These are phyloP conservation scores for Urtica urens DNA, from an alignment of 306 rosid species.

Conservation along the genomic window DNA sequence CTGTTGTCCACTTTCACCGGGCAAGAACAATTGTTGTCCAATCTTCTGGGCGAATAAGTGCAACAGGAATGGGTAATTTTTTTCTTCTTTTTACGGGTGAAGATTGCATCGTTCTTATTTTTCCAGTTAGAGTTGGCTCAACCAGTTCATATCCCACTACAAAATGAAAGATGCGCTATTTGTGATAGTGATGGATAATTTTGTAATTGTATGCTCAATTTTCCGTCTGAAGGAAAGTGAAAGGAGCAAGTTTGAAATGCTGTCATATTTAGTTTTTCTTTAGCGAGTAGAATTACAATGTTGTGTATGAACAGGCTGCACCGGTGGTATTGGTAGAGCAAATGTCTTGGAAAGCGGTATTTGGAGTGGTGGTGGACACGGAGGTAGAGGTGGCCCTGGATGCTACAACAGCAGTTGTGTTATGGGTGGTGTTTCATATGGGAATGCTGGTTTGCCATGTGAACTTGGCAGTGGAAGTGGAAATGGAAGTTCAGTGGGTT, in stretches of 20 bases:
- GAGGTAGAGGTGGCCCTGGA: slow-evolving; percentile 85
- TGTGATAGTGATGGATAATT: background rate
- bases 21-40: slow-evolving; percentile 75
- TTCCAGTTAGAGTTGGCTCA: background rate
- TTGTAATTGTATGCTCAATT: background rate
- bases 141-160: background rate
- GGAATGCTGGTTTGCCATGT: slow-evolving; percentile 67
- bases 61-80: slow-evolving; percentile 83
- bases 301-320: slow-evolving; percentile 51
- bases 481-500: slow-evolving; percentile 37
- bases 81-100: slow-evolving; percentile 3
- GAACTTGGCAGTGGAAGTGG: slow-evolving; percentile 99
- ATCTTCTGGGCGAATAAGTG: slow-evolving; percentile 69
- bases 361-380: slow-evolving; percentile 98
- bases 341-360: slow-evolving; percentile 39
- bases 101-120: background rate
- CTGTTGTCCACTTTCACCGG: slow-evolving; percentile 95
- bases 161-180: background rate
- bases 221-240: background rate
- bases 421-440: slow-evolving; percentile 78
- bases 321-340: slow-evolving; percentile 82
- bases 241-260: background rate
- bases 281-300: slow-evolving; percentile 1
- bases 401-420: slow-evolving; percentile 37
- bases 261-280: background rate